phyloP scores from a whole-genome alignment of 495 filamentous ascomycete genomes.

The Neurospora sp. region DNA sequence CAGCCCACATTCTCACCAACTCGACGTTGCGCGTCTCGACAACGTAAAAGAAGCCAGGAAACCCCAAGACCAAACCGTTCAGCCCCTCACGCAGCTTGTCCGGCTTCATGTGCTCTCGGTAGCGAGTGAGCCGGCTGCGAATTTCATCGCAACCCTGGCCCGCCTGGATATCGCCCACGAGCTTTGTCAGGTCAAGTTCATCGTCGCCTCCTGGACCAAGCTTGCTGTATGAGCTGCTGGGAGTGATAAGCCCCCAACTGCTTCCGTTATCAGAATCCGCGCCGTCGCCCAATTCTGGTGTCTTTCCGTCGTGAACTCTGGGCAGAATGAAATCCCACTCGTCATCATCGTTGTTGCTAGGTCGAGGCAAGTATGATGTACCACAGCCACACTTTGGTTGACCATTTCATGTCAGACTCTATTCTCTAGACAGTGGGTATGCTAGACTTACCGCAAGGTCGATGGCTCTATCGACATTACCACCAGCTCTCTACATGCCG shows the following conservation, averaged over 20 bases:
- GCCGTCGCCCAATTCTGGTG: neutral
- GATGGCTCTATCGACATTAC: neutral
- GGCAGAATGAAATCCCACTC: neutral
- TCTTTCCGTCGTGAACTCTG: neutral
- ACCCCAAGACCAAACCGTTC: slow-evolving; percentile 22
- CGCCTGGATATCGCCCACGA: slow-evolving; percentile 21
- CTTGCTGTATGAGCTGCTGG: neutral
- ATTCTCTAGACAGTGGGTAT: neutral
- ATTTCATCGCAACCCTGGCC: slow-evolving; percentile 8
- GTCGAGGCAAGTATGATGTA: neutral
- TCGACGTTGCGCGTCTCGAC: slow-evolving; percentile 30
- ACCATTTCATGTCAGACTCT: neutral
- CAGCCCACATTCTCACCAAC: slow-evolving; percentile 25
- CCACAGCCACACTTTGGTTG: neutral
- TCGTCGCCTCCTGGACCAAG: neutral
- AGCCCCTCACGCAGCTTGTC: slow-evolving; percentile 18
- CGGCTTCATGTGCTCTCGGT: slow-evolving; percentile 5
- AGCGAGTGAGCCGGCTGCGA: slow-evolving; percentile 17
- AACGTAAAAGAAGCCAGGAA: slow-evolving; percentile 35
- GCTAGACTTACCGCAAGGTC: neutral
- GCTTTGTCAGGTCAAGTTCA: slow-evolving; percentile 10
- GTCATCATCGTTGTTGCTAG: neutral
- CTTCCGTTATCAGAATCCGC: neutral
- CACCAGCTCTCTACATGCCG: neutral
- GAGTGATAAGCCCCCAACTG: neutral